These are phyloP conservation scores for Trifolium subterraneum DNA, from an alignment of 306 rosid species.

Conservation along the genomic window DNA sequence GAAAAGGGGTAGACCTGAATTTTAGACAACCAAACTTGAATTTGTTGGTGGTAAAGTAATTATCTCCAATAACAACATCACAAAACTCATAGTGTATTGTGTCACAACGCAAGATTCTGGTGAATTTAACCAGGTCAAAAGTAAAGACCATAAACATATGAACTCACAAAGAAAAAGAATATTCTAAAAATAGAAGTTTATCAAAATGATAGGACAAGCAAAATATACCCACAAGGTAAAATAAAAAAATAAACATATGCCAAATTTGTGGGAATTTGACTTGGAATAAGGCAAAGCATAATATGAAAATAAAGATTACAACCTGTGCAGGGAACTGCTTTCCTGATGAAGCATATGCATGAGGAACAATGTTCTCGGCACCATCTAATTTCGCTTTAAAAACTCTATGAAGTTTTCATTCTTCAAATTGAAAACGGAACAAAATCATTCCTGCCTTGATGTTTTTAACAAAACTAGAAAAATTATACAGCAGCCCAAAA, in stretches of 20 bases:
- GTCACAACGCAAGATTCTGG: constrained; percentile 53
- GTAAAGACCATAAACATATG: constrained; percentile 4
- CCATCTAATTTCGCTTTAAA: constrained; percentile 63
- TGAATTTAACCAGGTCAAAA: constrained; percentile 50
- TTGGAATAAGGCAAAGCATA: constrained; percentile 10
- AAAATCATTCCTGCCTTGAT: constrained; percentile 58
- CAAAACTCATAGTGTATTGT: constrained; percentile 56
- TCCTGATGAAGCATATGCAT: constrained; percentile 57
- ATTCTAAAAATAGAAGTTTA: not conserved
- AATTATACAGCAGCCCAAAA: constrained; percentile 50
- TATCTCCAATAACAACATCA: constrained; percentile 52
- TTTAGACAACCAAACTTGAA: constrained; percentile 56
- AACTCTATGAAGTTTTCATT: constrained; percentile 58
- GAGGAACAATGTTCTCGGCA: no score
- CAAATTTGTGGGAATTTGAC: not conserved
- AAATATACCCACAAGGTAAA: not conserved
- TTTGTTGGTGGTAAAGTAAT: constrained; percentile 44
- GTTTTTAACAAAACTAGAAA: constrained; percentile 43
- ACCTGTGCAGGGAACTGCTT: constrained; percentile 66
- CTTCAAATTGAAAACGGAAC: constrained; percentile 59
- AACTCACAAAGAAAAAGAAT: not conserved
- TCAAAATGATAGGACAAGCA: not conserved
- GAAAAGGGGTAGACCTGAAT: constrained; percentile 52
- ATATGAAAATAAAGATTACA: constrained; percentile 9
- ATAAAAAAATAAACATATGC: not conserved